Evolutionary conservation across 2,329 filamentous ascomycete species (phyloP).

Genomic region (Plenodomus lindquistii): DNA sequence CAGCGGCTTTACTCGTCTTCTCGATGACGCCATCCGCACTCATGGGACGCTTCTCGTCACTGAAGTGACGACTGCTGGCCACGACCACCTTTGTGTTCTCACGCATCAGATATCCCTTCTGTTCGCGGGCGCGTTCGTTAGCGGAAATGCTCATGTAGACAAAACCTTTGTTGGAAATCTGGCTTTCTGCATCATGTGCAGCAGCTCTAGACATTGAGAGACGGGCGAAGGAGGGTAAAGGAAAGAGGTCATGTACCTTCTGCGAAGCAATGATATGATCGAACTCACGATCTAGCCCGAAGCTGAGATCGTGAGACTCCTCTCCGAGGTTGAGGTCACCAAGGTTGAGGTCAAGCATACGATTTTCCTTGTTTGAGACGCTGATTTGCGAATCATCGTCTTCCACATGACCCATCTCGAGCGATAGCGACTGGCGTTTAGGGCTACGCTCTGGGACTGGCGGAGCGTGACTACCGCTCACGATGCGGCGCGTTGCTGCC

Average conservation of each 20-base stretch:
- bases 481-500: slow-evolving; percentile 82
- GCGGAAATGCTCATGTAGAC: slow-evolving; percentile 42
- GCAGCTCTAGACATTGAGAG: slow-evolving; percentile 34
- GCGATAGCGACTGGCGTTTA: slow-evolving; percentile 42
- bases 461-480: slow-evolving; percentile 71
- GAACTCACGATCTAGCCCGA: slow-evolving; percentile 90
- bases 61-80: slow-evolving; percentile 70
- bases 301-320: slow-evolving; percentile 69
- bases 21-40: slow-evolving; percentile 42
- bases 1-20: slow-evolving; percentile 64
- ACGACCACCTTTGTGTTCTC: slow-evolving; percentile 97
- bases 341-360: slow-evolving; percentile 77
- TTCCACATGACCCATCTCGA: slow-evolving; percentile 39
- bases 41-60: slow-evolving; percentile 64
- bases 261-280: slow-evolving; percentile 93
- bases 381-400: slow-evolving; percentile 37
- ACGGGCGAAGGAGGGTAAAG: slow-evolving; percentile 37
- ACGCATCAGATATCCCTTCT: slow-evolving; percentile 98
- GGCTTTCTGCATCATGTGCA: slow-evolving; percentile 19
- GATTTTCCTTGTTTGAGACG: slow-evolving; percentile 37
- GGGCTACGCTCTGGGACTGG: slow-evolving; percentile 45
- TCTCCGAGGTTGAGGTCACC: slow-evolving; percentile 79
- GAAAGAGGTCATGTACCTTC: slow-evolving; percentile 73
- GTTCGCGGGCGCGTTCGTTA: slow-evolving; percentile 59
- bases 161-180: slow-evolving; percentile 35